Conservation (phyloP, 2,329 filamentous ascomycete species). For the Alternaria ethzedia region DNA sequence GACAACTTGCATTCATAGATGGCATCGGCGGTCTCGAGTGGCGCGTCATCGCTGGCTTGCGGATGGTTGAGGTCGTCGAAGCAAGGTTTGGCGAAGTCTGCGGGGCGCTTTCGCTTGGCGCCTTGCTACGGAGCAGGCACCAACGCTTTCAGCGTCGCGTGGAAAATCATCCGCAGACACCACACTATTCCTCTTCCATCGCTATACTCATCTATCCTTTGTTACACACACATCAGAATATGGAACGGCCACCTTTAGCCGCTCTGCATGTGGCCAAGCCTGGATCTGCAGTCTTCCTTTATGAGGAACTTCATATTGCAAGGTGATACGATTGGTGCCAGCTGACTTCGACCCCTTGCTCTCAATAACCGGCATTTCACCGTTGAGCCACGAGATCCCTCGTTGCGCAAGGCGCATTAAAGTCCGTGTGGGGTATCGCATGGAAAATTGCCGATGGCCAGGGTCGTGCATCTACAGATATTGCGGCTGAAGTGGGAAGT, state of each 20-base stretch:
- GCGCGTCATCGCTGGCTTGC: neutral
- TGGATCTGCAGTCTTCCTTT: neutral
- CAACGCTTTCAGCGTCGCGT: constrained; percentile 4
- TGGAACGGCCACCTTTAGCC: constrained; percentile 9
- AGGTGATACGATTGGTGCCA: constrained; percentile 7
- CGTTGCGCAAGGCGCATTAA: constrained; percentile 3
- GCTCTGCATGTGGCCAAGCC: neutral
- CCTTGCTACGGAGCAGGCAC: constrained; percentile 24
- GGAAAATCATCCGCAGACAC: constrained; percentile 3
- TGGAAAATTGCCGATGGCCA: neutral
- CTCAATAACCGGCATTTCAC: constrained; percentile 16
- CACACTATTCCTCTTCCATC: neutral
- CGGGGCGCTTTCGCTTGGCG: constrained; percentile 8
- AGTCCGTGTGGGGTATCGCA: constrained; percentile 16
- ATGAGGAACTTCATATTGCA: constrained; percentile 5
- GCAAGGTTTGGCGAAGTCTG: constrained; percentile 17
- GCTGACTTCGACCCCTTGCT: neutral
- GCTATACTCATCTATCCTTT: constrained; percentile 7
- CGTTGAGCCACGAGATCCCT: constrained; percentile 4
- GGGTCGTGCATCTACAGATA: constrained; percentile 8
- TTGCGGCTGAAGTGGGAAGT: constrained; percentile 12
- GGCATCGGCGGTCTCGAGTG: neutral
- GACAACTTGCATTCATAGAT: neutral
- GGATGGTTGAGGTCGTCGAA: constrained; percentile 22
- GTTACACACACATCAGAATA: neutral